These are phyloP conservation scores for Pythium sp. DNA, from an alignment of 352 stramenopile species.

Conservation along the genomic window DNA sequence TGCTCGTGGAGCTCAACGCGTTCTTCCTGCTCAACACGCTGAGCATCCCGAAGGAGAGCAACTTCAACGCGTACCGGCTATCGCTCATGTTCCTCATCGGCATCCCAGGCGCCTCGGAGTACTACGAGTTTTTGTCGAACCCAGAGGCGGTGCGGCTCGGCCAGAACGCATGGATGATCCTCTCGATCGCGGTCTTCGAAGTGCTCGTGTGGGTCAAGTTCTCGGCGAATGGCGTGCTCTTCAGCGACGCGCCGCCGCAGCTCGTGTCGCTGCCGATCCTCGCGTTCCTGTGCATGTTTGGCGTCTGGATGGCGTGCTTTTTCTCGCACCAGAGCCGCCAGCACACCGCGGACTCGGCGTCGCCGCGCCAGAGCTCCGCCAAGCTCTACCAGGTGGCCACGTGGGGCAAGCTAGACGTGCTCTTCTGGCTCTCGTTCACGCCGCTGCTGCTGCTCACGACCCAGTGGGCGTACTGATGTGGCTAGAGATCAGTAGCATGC, in stretches of 20 bases:
- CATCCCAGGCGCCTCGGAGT: conserved; percentile 80
- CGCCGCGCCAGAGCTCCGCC: conserved; percentile 16
- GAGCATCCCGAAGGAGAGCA: conserved; percentile 83
- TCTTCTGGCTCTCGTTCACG: conserved; percentile 84
- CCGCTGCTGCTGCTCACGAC: conserved; percentile 74
- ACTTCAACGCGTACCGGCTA: conserved; percentile 82
- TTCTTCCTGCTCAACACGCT: conserved; percentile 92
- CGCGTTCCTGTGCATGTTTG: conserved; percentile 63
- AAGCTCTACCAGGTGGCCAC: conserved; percentile 27
- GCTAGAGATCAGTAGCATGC: too few relatives aligned
- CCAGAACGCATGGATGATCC: conserved; percentile 84
- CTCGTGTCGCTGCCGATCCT: conserved; percentile 61
- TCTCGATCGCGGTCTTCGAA: conserved; percentile 75
- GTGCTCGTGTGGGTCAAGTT: conserved; percentile 85
- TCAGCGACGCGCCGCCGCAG: conserved; percentile 48
- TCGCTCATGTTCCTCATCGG: conserved; percentile 76
- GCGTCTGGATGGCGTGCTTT: conserved; percentile 76
- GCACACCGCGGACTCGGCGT: not conserved
- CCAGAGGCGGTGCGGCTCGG: conserved; percentile 69
- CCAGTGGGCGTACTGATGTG: conserved; percentile 65
- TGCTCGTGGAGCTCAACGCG: conserved; percentile 90
- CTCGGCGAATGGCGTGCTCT: conserved; percentile 52
- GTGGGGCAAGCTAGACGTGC: conserved; percentile 72
- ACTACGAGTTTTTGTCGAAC: conserved; percentile 86
- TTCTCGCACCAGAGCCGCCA: conserved; percentile 30